Evolutionary conservation across 495 filamentous ascomycete genomes (phyloP).

Genomic region (Astrothelium macrocarpum): DNA sequence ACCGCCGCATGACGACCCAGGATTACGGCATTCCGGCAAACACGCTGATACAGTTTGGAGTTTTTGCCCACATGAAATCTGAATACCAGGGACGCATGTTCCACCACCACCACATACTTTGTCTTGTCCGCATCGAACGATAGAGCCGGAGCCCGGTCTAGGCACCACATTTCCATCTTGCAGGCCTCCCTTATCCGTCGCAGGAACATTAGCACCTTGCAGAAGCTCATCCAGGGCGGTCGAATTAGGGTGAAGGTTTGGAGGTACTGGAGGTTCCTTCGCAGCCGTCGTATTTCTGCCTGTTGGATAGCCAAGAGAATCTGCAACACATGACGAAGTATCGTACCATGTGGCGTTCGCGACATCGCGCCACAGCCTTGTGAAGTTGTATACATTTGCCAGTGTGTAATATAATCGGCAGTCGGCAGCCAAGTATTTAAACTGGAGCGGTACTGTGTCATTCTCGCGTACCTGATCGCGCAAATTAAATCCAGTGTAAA

Average conservation of each 20-base stretch:
- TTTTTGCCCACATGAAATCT: background rate
- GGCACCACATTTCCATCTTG: background rate
- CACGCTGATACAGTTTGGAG: background rate
- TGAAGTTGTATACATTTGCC: conserved; percentile 5
- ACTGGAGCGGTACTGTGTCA: background rate
- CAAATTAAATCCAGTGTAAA: conserved; percentile 4
- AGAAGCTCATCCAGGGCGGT: background rate
- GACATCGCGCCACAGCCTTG: background rate
- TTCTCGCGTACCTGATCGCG: conserved; percentile 7
- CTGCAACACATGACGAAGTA: conserved; percentile 12
- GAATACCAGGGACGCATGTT: too few relatives aligned
- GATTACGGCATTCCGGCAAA: background rate
- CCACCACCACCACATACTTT: too few relatives aligned
- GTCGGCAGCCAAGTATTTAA: conserved; percentile 7
- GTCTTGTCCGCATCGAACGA: too few relatives aligned
- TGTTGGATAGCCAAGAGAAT: conserved; percentile 14
- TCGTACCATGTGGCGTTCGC: conserved; percentile 7
- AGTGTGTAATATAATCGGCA: conserved; percentile 8
- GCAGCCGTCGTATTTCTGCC: background rate
- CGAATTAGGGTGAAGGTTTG: background rate
- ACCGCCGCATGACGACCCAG: background rate
- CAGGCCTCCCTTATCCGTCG: background rate
- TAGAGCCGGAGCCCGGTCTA: too few relatives aligned
- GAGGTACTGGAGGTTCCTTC: conserved; percentile 7
- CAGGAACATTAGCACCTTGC: background rate